Conservation (phyloP, 208 protist species). For the Naegleria fowleri region DNA sequence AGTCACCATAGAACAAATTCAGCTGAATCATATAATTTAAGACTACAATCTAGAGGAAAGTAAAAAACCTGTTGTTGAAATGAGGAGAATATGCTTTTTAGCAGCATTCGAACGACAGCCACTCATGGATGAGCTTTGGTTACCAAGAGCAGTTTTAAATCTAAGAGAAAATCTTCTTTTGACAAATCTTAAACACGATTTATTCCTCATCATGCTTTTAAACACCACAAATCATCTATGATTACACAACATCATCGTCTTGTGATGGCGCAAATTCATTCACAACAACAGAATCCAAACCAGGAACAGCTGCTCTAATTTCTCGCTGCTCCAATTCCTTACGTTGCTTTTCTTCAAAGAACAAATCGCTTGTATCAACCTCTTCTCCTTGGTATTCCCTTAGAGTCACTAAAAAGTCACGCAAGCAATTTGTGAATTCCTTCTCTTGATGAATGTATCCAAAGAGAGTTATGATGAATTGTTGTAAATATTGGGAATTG, state of each 20-base stretch:
- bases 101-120: no score
- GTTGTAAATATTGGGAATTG: neutral
- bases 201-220: no score
- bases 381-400: neutral
- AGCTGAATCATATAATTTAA: no score
- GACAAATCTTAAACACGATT: no score
- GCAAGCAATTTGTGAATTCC: neutral
- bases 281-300: neutral
- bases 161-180: no score
- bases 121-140: no score
- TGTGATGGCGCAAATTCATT: neutral
- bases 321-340: neutral
- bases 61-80: no score
- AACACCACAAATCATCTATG: no score
- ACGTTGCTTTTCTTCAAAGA: neutral
- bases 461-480: neutral
- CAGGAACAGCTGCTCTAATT: neutral
- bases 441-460: neutral
- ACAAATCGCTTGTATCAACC: neutral
- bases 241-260: neutral
- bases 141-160: no score
- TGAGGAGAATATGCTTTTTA: no score
- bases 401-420: conserved; percentile 1
- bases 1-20: no score
- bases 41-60: no score